Evolutionary conservation across 768 basidiomycete genomes (phyloP), one percentile per base, ranked within the genome.

Genomic region (Amanita thiersii): DNA sequence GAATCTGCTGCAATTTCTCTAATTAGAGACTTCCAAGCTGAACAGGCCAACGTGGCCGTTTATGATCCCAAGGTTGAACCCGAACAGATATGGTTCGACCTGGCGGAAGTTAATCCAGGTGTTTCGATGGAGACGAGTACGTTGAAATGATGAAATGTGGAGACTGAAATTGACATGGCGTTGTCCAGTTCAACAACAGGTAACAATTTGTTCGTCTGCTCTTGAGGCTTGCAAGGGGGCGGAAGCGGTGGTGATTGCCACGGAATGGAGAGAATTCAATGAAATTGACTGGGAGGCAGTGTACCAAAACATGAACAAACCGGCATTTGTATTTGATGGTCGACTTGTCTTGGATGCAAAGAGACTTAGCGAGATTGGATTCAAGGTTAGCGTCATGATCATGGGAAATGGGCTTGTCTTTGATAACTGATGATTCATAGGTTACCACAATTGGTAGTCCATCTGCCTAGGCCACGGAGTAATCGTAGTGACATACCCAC

Each of bases 301-400:
- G 30, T 96, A 97, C 65, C 60, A 66, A 38, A 64, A 71, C 55
- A 97, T 97, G 90, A 86, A 84, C 56, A 96, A 98, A 72, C 96
- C 96, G n/a, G 94, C 96, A 3, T 98, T 96, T 56, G 74, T 99
- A 49, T 97, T 97, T 55, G 94, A 98, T 57, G 92, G 92, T 3
- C 77, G 92, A 23, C 68, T 96, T 47, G 72, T 97, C 54, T 72
- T 97, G 32, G 86, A 98, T 56, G 79, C 77, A 7, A 79, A 80
- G 38, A 75, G 77, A 60, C 70, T 98, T 48, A 75, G 74, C 52
- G 59, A 76, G 55, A 96, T 97, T 55, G 94, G 94, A 28, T 98
- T 98, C 80, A 86, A 77, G 62, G 86, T 85, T 14, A 8, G 71
- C 37, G 8, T 35, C 7, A 14, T 35, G 7, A 15, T 35, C 7